A percentile compares a stretch with the other conserved stretches of the same genome.
phyloP scores from a whole-genome alignment of 768 basidiomycete genomes.

The Agaricus blazei region DNA sequence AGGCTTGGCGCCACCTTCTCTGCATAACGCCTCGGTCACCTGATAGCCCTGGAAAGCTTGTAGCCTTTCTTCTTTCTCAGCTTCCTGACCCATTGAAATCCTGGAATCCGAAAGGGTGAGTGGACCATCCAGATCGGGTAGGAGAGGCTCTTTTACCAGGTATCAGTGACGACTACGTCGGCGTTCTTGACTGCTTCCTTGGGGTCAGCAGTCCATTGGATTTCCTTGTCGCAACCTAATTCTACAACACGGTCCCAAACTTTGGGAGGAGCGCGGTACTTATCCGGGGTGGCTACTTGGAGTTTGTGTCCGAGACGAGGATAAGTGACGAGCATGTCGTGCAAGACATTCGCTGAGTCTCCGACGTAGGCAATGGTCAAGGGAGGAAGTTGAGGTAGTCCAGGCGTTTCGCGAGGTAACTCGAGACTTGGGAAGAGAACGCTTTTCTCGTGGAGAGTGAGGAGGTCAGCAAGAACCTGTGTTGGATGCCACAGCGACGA shows the following conservation, averaged over 20 bases:
- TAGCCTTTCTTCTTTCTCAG: slow-evolving; percentile 82
- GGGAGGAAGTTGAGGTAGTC: slow-evolving; percentile 55
- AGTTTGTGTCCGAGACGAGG: slow-evolving; percentile 87
- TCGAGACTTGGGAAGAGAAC: slow-evolving; percentile 40
- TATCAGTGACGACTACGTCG: slow-evolving; percentile 96
- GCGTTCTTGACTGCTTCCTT: slow-evolving; percentile 84
- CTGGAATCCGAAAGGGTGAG: slow-evolving; percentile 29
- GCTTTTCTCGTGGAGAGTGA: slow-evolving; percentile 80
- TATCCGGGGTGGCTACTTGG: slow-evolving; percentile 75
- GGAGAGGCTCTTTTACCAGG: slow-evolving; percentile 57
- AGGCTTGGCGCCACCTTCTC: slow-evolving; percentile 73
- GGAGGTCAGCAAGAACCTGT: slow-evolving; percentile 88
- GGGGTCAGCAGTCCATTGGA: slow-evolving; percentile 75
- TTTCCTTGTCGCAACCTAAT: slow-evolving; percentile 65
- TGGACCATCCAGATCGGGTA: neutral
- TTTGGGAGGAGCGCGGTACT: slow-evolving; percentile 62
- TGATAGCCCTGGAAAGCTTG: slow-evolving; percentile 91
- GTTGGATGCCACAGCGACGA: slow-evolving; percentile 97
- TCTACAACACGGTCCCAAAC: slow-evolving; percentile 83
- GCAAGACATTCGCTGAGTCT: slow-evolving; percentile 90
- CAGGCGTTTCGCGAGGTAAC: slow-evolving; percentile 14
- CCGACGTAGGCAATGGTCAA: slow-evolving; percentile 92
- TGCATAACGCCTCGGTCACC: slow-evolving; percentile 84
- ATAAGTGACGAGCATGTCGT: slow-evolving; percentile 95
- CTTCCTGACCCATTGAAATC: slow-evolving; percentile 99